Base-by-base conservation (phyloP, 768 basidiomycete genomes). In the Melanogaster broomeanus region DNA sequence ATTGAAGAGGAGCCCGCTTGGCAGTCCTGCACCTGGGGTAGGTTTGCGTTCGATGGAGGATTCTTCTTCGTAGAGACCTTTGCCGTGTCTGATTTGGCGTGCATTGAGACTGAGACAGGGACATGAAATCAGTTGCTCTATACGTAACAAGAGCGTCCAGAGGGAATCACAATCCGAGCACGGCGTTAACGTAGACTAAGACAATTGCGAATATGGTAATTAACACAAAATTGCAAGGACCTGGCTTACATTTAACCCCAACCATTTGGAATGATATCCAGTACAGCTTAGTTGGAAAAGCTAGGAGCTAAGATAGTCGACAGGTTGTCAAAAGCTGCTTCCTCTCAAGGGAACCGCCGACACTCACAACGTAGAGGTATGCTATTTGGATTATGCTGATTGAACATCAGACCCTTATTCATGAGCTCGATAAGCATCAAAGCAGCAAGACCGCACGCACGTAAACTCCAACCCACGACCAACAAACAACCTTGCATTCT, bases 261-360 rank as follows among this genome's bases (percentile, higher is more conserved):
- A 60, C 18, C 68, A 68, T 70, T 46, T 68, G 64, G 2, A 68
- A 13, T 11, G 59, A 56, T 41, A 68, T 31, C 67, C 68, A 70
- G 46, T 42, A 49, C 15, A 31, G 60, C 27, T 34, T 56, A 13
- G 60, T 53, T 3, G 67, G 68, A 7, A 52, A 43, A 5, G 44
- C 58, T 13, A 66, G 10, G 30, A 68, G 66, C 68, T 70, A 19
- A 4, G 16, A 2, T 1, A 12, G 8, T 28, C 6, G 33, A n/a
- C 22, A 34, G 3, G 19, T 6, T 13, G 16, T 65, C n/a, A 54
- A 10, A 2, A 40, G 8, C 1, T 8, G 6, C n/a, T 42, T 3
- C 2, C 2, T 15, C 27, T 13, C 16, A 6, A 18, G 33, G 13
- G 15, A 16, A 35, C n/a, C 18, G 24, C n/a, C 2, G 5, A 41